Evolutionary conservation across 192 early-diverging fungal species (phyloP).

Genomic region (Backusella australiensis): DNA sequence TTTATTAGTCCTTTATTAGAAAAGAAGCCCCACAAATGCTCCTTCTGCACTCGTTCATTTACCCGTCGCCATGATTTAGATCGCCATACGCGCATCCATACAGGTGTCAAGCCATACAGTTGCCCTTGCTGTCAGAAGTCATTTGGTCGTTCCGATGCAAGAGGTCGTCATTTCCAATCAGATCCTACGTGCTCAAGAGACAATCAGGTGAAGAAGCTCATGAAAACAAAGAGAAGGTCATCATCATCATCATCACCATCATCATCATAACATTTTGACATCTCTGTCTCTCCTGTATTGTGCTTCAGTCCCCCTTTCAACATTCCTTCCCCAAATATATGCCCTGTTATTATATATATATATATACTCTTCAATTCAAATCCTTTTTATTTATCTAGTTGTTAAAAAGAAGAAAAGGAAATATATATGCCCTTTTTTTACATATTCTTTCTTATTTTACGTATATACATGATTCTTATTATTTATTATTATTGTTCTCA

Average conservation of each 20-base stretch:
- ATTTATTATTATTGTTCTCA: neutral
- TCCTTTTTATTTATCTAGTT: neutral
- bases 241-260: neutral
- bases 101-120: constrained; percentile 59
- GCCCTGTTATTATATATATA: neutral
- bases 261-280: neutral
- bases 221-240: neutral
- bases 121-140: constrained; percentile 60
- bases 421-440: neutral
- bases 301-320: neutral
- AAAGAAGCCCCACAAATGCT: constrained; percentile 57
- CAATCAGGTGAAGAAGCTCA: neutral
- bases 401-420: neutral
- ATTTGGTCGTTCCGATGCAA: constrained; percentile 73
- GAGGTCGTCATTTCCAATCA: constrained; percentile 55
- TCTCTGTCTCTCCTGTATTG: neutral
- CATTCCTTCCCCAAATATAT: neutral
- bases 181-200: constrained; percentile 1
- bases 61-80: constrained; percentile 69
- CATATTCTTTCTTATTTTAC: no score
- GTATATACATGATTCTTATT: neutral
- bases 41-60: constrained; percentile 59
- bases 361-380: neutral
- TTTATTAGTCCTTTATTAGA: neutral
- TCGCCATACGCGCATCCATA: constrained; percentile 58